Percentiles rank a stretch among this genome's conserved stretches.
phyloP scores from a whole-genome alignment of 768 basidiomycete genomes.

The Butyriboletus loyo region DNA sequence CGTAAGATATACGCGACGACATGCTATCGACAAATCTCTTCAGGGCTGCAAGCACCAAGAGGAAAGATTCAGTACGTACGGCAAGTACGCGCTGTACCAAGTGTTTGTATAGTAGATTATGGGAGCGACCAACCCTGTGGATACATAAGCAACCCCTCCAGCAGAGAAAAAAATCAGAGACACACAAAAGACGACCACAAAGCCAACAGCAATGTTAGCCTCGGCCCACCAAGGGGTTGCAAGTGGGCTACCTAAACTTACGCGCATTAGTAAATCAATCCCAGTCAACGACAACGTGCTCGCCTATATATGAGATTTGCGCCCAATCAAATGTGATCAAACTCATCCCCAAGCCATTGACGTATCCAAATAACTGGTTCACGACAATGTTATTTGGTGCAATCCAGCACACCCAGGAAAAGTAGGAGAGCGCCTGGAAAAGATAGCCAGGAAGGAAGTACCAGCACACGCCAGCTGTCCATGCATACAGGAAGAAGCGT shows the following conservation, averaged over 20 bases:
- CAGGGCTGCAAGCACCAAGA: not conserved
- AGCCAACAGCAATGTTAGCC: conserved; percentile 62
- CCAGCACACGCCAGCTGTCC: conserved; percentile 33
- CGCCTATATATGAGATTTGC: conserved; percentile 45
- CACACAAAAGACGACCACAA: conserved; percentile 67
- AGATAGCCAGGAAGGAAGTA: conserved; percentile 74
- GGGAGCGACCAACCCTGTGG: conserved; percentile 53
- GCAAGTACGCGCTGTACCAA: conserved; percentile 57
- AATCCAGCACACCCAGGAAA: conserved; percentile 66
- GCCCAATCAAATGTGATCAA: conserved; percentile 82
- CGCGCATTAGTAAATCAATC: not conserved
- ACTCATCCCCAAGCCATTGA: conserved; percentile 58
- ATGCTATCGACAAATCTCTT: conserved; percentile 36
- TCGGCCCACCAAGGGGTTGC: conserved; percentile 84
- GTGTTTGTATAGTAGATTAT: conserved; percentile 66
- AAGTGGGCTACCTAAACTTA: conserved; percentile 44
- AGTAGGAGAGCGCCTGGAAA: conserved; percentile 62
- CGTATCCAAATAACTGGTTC: conserved; percentile 74
- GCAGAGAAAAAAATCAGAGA: conserved; percentile 34
- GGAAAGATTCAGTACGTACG: conserved; percentile 33
- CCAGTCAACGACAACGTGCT: not conserved
- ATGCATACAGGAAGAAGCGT: conserved; percentile 48
- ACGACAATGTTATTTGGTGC: conserved; percentile 64
- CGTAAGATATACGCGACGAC: conserved; percentile 61
- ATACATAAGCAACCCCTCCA: conserved; percentile 51